phyloP scores from a whole-genome alignment of 164 flowering plant species.

The Stephania cephalantha region DNA sequence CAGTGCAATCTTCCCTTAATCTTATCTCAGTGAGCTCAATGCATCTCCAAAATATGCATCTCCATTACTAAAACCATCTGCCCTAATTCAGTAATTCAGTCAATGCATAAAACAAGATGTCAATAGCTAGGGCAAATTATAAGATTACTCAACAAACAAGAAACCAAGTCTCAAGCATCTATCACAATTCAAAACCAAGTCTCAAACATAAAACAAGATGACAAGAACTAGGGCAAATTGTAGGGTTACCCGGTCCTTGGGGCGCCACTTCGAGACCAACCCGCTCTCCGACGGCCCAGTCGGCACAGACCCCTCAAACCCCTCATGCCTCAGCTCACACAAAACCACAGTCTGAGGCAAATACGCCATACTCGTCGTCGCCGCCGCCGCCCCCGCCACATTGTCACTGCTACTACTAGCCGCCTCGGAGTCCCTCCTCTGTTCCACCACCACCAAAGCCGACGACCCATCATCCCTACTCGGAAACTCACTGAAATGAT shows the following conservation, averaged over 20 bases:
- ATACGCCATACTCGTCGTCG: slow-evolving; percentile 67
- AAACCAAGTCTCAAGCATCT: background rate
- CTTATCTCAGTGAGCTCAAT: background rate
- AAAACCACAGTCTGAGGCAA: slow-evolving; percentile 68
- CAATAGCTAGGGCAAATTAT: background rate
- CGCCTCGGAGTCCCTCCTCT: slow-evolving; percentile 46
- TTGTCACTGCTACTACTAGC: slow-evolving; percentile 39
- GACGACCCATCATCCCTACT: slow-evolving; percentile 22
- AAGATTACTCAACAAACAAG: background rate
- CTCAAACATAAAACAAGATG: background rate
- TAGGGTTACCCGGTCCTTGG: slow-evolving; percentile 67
- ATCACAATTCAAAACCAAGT: background rate
- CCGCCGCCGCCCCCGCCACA: slow-evolving; percentile 16
- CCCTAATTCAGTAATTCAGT: background rate
- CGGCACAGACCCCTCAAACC: slow-evolving; percentile 58
- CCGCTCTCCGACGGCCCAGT: slow-evolving; percentile 73
- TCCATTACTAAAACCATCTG: background rate
- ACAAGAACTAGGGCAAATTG: background rate
- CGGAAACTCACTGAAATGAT: slow-evolving; percentile 51
- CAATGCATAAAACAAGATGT: background rate
- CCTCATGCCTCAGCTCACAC: slow-evolving; percentile 77
- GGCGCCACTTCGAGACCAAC: slow-evolving; percentile 84
- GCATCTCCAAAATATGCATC: background rate
- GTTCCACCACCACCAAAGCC: background rate
- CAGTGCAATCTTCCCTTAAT: background rate